Evolutionary conservation across 2,329 filamentous ascomycete species (phyloP).

Genomic region (Hypocreales sp.): DNA sequence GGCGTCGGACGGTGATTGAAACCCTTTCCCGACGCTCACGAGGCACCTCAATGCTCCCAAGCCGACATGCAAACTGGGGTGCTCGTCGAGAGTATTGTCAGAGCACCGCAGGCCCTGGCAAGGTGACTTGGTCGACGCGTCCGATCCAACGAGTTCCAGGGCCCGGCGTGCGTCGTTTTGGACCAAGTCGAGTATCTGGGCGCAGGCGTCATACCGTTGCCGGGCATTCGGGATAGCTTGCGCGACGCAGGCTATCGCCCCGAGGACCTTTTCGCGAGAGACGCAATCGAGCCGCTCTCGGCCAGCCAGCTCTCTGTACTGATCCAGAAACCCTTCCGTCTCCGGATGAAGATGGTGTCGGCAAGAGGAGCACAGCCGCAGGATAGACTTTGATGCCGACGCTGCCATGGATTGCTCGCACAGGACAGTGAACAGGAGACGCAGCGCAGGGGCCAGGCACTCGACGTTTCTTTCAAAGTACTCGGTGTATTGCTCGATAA

Average conservation of each 20-base stretch:
- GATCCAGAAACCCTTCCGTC: constrained; percentile 50
- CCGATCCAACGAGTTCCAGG: constrained; percentile 7
- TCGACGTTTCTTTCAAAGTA: constrained; percentile 60
- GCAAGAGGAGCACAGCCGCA: constrained; percentile 61
- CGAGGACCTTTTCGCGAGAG: constrained; percentile 58
- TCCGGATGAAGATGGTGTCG: constrained; percentile 52
- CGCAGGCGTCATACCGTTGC: constrained; percentile 36
- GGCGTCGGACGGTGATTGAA: constrained; percentile 52
- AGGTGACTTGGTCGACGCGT: constrained; percentile 4
- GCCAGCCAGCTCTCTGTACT: constrained; percentile 53
- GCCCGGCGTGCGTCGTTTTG: constrained; percentile 33
- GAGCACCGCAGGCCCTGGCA: constrained; percentile 12
- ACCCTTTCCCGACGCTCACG: constrained; percentile 52
- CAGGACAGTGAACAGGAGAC: constrained; percentile 58
- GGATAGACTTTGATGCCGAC: constrained; percentile 61
- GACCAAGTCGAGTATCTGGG: constrained; percentile 44
- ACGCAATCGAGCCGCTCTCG: constrained; percentile 39
- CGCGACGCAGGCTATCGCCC: constrained; percentile 59
- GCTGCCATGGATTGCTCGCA: constrained; percentile 44
- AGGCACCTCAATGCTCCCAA: constrained; percentile 51
- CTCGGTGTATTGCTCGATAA: constrained; percentile 58
- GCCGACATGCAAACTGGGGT: constrained; percentile 29
- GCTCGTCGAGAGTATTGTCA: constrained; percentile 20
- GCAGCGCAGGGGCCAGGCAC: constrained; percentile 54
- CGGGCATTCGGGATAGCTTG: constrained; percentile 50